phyloP scores from a whole-genome alignment of 805 yeast genomes.

The Saccharomycopsis fodiens region DNA sequence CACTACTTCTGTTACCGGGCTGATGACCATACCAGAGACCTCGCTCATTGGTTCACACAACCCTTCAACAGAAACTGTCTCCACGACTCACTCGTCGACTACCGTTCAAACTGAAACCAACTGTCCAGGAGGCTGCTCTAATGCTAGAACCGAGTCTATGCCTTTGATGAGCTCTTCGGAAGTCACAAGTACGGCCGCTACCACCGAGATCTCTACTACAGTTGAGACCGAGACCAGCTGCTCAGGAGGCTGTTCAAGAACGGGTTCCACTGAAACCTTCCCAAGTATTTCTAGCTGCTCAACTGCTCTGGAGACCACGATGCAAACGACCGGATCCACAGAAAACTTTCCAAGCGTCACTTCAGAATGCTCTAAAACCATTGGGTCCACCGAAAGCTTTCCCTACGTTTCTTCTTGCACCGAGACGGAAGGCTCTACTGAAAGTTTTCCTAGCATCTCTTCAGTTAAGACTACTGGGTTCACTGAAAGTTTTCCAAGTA shows the following conservation, averaged over 20 bases:
- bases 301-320: too few relatives aligned
- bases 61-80: background rate
- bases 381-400: too few relatives aligned
- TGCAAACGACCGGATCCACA: too few relatives aligned
- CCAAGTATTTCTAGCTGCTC: background rate
- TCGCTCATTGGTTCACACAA: background rate
- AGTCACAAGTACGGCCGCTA: background rate
- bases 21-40: background rate
- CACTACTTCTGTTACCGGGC: background rate
- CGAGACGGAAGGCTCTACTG: too few relatives aligned
- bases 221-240: slow-evolving; percentile 4
- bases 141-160: background rate
- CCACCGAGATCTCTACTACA: background rate
- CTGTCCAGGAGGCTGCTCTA: slow-evolving; percentile 8
- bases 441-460: background rate
- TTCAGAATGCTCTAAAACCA: too few relatives aligned
- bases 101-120: slow-evolving; percentile 2
- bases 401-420: too few relatives aligned
- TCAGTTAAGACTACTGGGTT: background rate
- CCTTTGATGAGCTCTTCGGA: background rate
- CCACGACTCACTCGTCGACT: background rate
- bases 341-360: too few relatives aligned
- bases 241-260: slow-evolving; percentile 2
- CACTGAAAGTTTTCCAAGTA: slow-evolving; percentile 1
- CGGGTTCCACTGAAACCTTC: slow-evolving; percentile 1